Evolutionary conservation across 257 asterid species (phyloP).

Genomic region (Capsicum pubescens): DNA sequence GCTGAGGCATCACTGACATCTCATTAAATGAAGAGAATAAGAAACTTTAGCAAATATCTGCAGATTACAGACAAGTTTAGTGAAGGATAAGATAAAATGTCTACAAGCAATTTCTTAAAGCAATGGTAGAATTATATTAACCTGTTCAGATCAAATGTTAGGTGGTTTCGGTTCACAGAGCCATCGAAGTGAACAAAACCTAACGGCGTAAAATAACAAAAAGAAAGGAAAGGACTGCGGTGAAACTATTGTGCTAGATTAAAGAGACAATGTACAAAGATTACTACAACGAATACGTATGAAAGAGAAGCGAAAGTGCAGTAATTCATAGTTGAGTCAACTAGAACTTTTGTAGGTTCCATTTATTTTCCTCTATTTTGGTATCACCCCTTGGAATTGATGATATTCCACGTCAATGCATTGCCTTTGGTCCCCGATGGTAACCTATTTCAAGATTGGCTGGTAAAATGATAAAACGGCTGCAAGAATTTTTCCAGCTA

Average conservation of each 20-base stretch:
- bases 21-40: slow-evolving; percentile 16
- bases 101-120: background rate
- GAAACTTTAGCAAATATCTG: slow-evolving; percentile 4
- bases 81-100: background rate
- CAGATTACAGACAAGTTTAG: background rate
- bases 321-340: background rate
- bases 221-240: background rate
- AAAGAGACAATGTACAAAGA: background rate
- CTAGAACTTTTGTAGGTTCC: background rate
- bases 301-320: background rate
- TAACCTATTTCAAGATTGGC: background rate
- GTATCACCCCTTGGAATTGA: background rate
- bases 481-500: slow-evolving; percentile 16
- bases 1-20: slow-evolving; percentile 12
- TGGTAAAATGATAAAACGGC: background rate
- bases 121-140: background rate
- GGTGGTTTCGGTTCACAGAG: background rate
- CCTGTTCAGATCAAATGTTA: background rate
- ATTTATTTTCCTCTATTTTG: background rate
- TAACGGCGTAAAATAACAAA: background rate
- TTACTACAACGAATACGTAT: background rate
- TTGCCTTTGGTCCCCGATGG: background rate
- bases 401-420: background rate
- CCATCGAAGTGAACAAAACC: no score
- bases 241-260: background rate